Conservation (phyloP, 257 asterid species). For the Penstemon barbatus region DNA sequence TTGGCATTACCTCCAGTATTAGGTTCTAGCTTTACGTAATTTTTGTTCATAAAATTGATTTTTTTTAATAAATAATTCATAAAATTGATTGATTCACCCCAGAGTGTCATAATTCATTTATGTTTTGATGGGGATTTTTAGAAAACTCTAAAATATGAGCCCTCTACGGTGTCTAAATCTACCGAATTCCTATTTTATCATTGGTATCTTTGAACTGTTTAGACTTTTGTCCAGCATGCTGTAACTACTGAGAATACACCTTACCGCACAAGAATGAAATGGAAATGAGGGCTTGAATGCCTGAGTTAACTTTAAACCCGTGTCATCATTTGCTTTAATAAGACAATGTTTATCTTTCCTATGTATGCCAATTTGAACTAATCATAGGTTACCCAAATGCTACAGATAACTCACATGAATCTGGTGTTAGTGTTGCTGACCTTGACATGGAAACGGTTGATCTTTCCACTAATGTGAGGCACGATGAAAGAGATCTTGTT, state of each 20-base stretch:
- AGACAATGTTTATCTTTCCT: not conserved
- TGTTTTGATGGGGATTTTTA: not conserved
- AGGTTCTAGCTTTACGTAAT: too few species aligned
- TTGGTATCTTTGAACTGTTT: not conserved
- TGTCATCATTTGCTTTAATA: not conserved
- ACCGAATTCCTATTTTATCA: too few species aligned
- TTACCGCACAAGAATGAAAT: not conserved
- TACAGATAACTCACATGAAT: constrained; percentile 37
- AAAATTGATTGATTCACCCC: not conserved
- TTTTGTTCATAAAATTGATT: too few species aligned
- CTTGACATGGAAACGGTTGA: constrained; percentile 57
- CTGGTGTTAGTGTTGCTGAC: constrained; percentile 33
- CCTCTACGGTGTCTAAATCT: too few species aligned
- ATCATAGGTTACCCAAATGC: not conserved
- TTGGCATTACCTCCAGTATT: too few species aligned
- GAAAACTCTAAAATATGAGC: not conserved
- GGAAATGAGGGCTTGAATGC: not conserved
- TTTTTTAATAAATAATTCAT: not conserved
- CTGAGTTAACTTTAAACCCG: not conserved
- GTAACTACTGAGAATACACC: not conserved
- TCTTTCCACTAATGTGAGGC: constrained; percentile 45
- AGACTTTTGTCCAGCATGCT: not conserved
- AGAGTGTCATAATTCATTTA: not conserved
- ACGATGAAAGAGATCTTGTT: constrained; percentile 29
- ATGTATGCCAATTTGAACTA: not conserved